These are phyloP conservation scores for Acephala macrosclerotiorum DNA, from an alignment of 2,329 filamentous ascomycete species.

Conservation along the genomic window DNA sequence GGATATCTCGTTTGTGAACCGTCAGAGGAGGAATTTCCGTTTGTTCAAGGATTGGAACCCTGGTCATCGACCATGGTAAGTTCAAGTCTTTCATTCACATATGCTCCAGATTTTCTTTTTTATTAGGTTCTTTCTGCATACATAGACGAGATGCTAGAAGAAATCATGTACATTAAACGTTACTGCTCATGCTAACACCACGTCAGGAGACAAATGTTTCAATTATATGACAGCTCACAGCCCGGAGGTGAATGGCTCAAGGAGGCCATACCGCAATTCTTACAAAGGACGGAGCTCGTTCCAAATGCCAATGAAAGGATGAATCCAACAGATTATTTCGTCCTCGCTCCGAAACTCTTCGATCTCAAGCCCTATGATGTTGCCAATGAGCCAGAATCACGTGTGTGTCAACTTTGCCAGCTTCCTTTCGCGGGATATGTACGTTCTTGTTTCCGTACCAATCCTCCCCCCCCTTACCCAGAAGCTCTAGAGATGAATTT, in stretches of 20 bases:
- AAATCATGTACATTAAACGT: neutral
- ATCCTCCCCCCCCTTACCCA: too few relatives aligned
- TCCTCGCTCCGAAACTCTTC: neutral
- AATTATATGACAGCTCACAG: slow-evolving; percentile 19
- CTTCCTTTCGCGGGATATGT: too few relatives aligned
- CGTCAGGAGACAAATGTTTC: slow-evolving; percentile 21
- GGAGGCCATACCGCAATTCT: slow-evolving; percentile 11
- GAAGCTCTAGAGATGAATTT: too few relatives aligned
- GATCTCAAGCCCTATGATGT: slow-evolving; percentile 1
- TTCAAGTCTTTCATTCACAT: neutral
- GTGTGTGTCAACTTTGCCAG: too few relatives aligned
- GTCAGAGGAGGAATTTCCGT: slow-evolving; percentile 27
- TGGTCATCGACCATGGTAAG: slow-evolving; percentile 31
- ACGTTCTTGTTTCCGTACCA: too few relatives aligned
- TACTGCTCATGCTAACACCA: neutral
- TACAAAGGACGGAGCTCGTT: neutral
- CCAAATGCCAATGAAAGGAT: neutral
- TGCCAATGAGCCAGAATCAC: too few relatives aligned
- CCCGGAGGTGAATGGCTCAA: slow-evolving; percentile 13
- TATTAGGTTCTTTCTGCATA: neutral
- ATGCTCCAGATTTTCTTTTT: neutral
- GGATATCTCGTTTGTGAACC: slow-evolving; percentile 25
- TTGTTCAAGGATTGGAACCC: slow-evolving; percentile 28
- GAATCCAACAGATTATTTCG: neutral
- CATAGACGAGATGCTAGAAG: neutral